Conservation (phyloP, 2,329 filamentous ascomycete species). For the Alternaria hordeiaustralica region DNA sequence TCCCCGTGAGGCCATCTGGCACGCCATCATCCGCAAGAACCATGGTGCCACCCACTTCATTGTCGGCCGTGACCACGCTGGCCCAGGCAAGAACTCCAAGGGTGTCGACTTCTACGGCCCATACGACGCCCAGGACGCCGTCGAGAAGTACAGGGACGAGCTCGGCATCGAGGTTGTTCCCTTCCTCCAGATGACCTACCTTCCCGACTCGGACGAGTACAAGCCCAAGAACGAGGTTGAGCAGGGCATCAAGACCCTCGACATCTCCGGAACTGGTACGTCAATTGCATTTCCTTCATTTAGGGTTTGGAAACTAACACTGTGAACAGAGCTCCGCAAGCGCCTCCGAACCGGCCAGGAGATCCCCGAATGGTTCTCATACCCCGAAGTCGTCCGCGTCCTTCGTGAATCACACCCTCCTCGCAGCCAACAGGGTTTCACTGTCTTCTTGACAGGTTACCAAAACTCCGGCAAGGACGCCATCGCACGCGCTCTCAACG, state of each 20-base stretch:
- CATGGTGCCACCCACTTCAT: conserved; percentile 99
- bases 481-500: conserved; percentile 92
- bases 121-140: conserved; percentile 94
- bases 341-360: conserved; percentile 90
- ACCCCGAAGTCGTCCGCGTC: conserved; percentile 96
- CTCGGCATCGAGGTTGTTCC: conserved; percentile 98
- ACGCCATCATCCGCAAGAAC: conserved; percentile 99
- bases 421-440: conserved; percentile 92
- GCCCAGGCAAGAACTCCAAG: conserved; percentile 97
- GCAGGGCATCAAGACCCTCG: conserved; percentile 76
- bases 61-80: conserved; percentile 96
- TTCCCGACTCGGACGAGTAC: conserved; percentile 97
- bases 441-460: conserved; percentile 96
- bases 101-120: conserved; percentile 97
- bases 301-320: not conserved
- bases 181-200: conserved; percentile 99
- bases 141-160: conserved; percentile 95
- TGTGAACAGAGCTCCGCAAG: conserved; percentile 75
- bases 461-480: conserved; percentile 97
- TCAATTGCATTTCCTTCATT: not conserved
- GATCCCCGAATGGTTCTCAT: conserved; percentile 99
- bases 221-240: conserved; percentile 88
- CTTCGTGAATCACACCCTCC: conserved; percentile 96
- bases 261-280: conserved; percentile 59
- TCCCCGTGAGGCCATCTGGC: conserved; percentile 98